phyloP scores from a whole-genome alignment of 1,284 basidiomycete species.

The Puccinia triticina region DNA sequence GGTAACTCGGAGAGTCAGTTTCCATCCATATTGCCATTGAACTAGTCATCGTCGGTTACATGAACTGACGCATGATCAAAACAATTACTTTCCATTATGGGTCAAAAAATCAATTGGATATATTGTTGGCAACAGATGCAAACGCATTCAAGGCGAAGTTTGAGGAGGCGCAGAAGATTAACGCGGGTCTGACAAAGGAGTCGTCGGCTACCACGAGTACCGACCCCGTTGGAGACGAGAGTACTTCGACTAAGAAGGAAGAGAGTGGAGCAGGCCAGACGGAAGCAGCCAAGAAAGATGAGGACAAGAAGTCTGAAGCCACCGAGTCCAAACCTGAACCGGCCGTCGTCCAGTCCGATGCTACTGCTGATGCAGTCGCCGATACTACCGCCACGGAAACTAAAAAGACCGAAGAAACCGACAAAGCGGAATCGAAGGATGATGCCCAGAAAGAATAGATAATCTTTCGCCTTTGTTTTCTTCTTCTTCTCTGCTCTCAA shows the following conservation, averaged over 20 bases:
- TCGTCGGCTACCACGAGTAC: conserved; percentile 48
- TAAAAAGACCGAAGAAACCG: conserved; percentile 48
- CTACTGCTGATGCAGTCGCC: conserved; percentile 55
- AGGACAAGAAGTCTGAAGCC: conserved; percentile 52
- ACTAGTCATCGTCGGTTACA: neutral
- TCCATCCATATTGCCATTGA: neutral
- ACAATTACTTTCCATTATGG: neutral
- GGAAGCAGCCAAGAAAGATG: conserved; percentile 40
- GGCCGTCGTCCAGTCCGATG: conserved; percentile 49
- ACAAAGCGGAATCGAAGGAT: conserved; percentile 8
- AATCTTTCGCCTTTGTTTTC: neutral
- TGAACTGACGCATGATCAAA: neutral
- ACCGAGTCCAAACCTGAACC: conserved; percentile 17
- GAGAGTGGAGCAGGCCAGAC: conserved; percentile 49
- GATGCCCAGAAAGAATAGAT: neutral
- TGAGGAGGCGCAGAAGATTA: conserved; percentile 77
- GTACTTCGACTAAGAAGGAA: neutral
- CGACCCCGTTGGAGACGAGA: conserved; percentile 39
- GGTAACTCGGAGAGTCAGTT: conserved; percentile 91
- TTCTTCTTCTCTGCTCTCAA: neutral
- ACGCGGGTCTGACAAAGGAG: conserved; percentile 61
- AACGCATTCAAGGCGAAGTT: conserved; percentile 83
- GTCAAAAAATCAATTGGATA: neutral
- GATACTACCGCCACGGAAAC: conserved; percentile 53
- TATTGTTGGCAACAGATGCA: conserved; percentile 69